Evolutionary conservation across 768 basidiomycete genomes (phyloP), one percentile per base, ranked within the genome.

Genomic region (Amanita inopinata): DNA sequence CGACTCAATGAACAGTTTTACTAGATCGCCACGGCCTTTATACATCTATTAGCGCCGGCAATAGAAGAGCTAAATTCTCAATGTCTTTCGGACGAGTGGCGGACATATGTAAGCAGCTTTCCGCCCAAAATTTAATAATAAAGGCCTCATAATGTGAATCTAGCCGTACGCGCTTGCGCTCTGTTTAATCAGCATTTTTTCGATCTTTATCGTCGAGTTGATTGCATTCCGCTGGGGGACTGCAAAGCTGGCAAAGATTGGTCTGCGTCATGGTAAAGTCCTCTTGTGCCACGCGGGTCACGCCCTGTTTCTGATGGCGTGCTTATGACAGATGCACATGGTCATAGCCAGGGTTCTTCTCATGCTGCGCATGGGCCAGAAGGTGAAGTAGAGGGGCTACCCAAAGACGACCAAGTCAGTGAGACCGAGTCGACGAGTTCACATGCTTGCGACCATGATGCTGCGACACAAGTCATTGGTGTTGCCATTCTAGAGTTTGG

Each of bases 401-500:
- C 44, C 2, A 40, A 35, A 27, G 49, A 46, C 20, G 38, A 51
- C 5, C 11, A 32, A 23, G 55, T 53, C 32, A 38, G 45, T 37
- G 52, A 55, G 36, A 56, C 60, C 5, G 64, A 69, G 45, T 37
- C 57, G 12, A 64, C 65, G 35, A 48, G 35, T 2, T 50, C 50
- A 5, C 35, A 51, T 23, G 42, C 46, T 9, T 54, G 60, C 3
- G 60, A 67, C 36, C 70, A 78, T 28, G 63, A 64, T 14, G 61
- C 74, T 2, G 43, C 64, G 6, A 80, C 87, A 2, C 90, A 93
- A 57, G 60, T 92, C 27, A 69, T 96, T 35, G 92, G 91, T 10
- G 73, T 99, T 35, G 88, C 76, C 24, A 92, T 97, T 45, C 68
- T 99, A 35, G 94, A 99, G 57, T 94, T 96, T 53, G 94, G 94